Evolutionary conservation across 2,329 filamentous ascomycete species (phyloP).

Genomic region (Penicillium paneum): DNA sequence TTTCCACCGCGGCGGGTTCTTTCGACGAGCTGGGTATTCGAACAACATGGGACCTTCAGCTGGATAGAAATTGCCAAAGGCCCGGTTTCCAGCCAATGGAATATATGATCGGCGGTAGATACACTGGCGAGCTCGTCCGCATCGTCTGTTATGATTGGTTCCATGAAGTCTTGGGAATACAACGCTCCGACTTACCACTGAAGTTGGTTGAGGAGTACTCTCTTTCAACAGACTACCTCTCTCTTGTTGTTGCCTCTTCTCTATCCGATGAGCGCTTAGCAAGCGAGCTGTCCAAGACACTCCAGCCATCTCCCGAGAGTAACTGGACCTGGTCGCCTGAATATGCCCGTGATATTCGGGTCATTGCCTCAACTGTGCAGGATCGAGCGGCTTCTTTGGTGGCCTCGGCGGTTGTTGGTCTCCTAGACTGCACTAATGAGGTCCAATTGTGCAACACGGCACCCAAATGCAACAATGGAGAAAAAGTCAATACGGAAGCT

Average conservation of each 20-base stretch:
- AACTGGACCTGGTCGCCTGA: slow-evolving; percentile 61
- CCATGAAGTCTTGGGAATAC: slow-evolving; percentile 41
- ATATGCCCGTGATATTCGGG: slow-evolving; percentile 56
- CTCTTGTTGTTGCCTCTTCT: slow-evolving; percentile 59
- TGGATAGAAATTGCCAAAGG: slow-evolving; percentile 61
- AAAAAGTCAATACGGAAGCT: slow-evolving; percentile 1
- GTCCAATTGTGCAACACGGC: slow-evolving; percentile 43
- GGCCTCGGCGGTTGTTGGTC: slow-evolving; percentile 65
- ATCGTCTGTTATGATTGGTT: slow-evolving; percentile 64
- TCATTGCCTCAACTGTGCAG: slow-evolving; percentile 66
- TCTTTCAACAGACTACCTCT: slow-evolving; percentile 67
- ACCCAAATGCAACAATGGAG: not conserved
- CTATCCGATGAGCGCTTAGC: slow-evolving; percentile 47
- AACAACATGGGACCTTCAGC: slow-evolving; percentile 63
- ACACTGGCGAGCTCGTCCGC: slow-evolving; percentile 69
- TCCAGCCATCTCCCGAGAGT: slow-evolving; percentile 39
- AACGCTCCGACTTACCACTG: slow-evolving; percentile 49
- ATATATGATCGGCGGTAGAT: slow-evolving; percentile 73
- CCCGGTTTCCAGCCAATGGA: slow-evolving; percentile 76
- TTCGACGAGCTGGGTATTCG: slow-evolving; percentile 60
- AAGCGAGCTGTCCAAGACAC: slow-evolving; percentile 48
- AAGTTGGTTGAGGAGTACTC: slow-evolving; percentile 55
- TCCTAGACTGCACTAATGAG: slow-evolving; percentile 65
- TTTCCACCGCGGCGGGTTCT: slow-evolving; percentile 65
- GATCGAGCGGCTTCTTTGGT: slow-evolving; percentile 67